Percentiles rank a stretch among this genome's conserved stretches.
Conservation (phyloP, 1,284 basidiomycete genomes). For the Irpex lacteus region DNA sequence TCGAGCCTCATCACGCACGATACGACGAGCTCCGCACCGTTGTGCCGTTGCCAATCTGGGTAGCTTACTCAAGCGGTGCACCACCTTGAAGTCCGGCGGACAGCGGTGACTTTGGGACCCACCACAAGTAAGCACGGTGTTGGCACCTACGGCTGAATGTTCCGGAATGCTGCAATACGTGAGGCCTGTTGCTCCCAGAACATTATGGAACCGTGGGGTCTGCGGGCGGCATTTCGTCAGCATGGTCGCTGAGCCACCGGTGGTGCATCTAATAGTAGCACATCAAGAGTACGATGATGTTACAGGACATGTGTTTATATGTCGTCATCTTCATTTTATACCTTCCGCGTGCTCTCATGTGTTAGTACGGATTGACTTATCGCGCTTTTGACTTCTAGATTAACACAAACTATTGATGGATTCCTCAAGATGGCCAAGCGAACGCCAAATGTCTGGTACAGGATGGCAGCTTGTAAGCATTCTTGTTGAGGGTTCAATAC, state of each 20-base stretch:
- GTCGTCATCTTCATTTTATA: neutral
- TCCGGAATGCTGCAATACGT: neutral
- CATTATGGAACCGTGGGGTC: no score
- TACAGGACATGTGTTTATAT: neutral
- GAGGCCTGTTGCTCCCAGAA: no score
- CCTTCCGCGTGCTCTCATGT: neutral
- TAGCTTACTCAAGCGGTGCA: neutral
- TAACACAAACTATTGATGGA: slow-evolving; percentile 33
- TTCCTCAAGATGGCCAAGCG: slow-evolving; percentile 35
- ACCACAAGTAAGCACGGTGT: neutral
- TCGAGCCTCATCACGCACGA: neutral
- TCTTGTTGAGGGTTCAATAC: neutral
- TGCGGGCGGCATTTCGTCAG: no score
- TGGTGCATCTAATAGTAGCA: no score
- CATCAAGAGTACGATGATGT: no score
- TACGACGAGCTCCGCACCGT: no score
- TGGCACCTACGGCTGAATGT: neutral
- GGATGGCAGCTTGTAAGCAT: slow-evolving; percentile 18
- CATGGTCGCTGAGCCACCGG: no score
- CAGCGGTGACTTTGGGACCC: neutral
- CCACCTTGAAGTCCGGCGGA: neutral
- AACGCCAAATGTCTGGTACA: slow-evolving; percentile 29
- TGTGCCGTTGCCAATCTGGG: no score
- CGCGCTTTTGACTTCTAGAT: slow-evolving; percentile 16
- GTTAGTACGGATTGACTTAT: neutral